Evolutionary conservation across 805 yeast genomes (phyloP).

Genomic region (Ogataea wickerhamii): DNA sequence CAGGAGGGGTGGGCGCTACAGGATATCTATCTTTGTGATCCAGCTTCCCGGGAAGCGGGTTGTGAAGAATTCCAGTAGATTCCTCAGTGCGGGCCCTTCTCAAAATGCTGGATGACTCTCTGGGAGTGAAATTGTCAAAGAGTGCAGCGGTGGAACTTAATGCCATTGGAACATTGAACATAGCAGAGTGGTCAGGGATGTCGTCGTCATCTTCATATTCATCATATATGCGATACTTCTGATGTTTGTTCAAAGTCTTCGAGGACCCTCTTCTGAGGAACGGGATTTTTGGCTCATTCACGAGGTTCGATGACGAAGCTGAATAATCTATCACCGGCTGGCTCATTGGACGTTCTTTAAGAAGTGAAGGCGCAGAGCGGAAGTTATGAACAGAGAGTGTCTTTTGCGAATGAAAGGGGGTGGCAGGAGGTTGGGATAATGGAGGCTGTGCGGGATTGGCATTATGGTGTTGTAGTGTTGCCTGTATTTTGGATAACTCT

Average conservation of each 20-base stretch:
- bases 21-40: background rate
- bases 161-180: conserved; percentile 55
- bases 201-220: conserved; percentile 35
- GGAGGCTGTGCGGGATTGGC: background rate
- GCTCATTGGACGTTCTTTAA: conserved; percentile 8
- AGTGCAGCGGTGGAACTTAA: conserved; percentile 31
- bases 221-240: conserved; percentile 29
- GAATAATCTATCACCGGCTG: conserved; percentile 7
- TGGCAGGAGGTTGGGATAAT: conserved; percentile 1
- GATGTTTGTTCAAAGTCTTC: conserved; percentile 21
- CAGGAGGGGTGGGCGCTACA: conserved; percentile 2
- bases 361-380: conserved; percentile 18
- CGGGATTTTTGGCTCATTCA: conserved; percentile 5
- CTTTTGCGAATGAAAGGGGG: conserved; percentile 2
- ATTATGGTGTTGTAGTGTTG: conserved; percentile 6
- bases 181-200: conserved; percentile 37
- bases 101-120: conserved; percentile 20
- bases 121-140: conserved; percentile 17
- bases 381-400: conserved; percentile 10
- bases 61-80: conserved; percentile 38
- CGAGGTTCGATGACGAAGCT: conserved; percentile 9
- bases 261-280: conserved; percentile 7
- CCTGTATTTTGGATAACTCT: conserved; percentile 12
- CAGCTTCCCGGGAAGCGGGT: conserved; percentile 45
- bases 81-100: conserved; percentile 25